Base-by-base conservation (phyloP, 306 rosid species). In the Glycine tomentella region DNA sequence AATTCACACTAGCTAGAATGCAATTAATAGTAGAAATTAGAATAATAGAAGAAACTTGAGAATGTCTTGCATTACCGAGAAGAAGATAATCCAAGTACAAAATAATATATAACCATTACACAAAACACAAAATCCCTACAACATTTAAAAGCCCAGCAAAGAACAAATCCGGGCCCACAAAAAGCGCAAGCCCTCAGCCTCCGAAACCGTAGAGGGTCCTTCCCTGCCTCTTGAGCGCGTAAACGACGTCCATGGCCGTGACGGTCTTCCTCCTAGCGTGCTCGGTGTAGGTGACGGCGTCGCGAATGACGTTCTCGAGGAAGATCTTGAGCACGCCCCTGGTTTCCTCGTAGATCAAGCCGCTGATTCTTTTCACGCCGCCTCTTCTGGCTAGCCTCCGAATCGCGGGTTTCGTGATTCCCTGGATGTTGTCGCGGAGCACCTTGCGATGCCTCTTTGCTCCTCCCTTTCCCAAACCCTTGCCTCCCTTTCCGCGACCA, bases 211-310 rank as follows among this genome's bases (percentile, higher is more conserved):
- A 84, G 8, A 84, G 84, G 5, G 84, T 84, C 58, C 87, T 84
- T 1, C 87, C 87, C 79, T 84, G 87, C 46, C 87, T 80, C 76
- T 85, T 85, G 2, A 85, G 85, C 0, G 87, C 87, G 2, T 85
- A 85, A 7, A 85, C 87, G 0, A 85, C 85, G 4, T 85, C 87
- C 87, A 85, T 85, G 3, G 87, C 87, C 0, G 87, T 85, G 0
- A 85, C 85, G 0, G 87, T 85, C 87, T 85, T 85, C 62, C 87
- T 85, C 82, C 87, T 17, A 0, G 87, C 87, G 3, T 85, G 87
- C 85, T 85, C 87, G 0, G 87, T 85, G 20, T 85, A 85, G 0
- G 87, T 85, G 5, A 85, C 87, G 0, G 87, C 87, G 49, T 85
- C 87, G 2, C 85, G 85, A 72, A 85, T 85, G 6, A 85, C 85